Base-by-base conservation (phyloP, 768 basidiomycete species). In the Podaxis sp. region DNA sequence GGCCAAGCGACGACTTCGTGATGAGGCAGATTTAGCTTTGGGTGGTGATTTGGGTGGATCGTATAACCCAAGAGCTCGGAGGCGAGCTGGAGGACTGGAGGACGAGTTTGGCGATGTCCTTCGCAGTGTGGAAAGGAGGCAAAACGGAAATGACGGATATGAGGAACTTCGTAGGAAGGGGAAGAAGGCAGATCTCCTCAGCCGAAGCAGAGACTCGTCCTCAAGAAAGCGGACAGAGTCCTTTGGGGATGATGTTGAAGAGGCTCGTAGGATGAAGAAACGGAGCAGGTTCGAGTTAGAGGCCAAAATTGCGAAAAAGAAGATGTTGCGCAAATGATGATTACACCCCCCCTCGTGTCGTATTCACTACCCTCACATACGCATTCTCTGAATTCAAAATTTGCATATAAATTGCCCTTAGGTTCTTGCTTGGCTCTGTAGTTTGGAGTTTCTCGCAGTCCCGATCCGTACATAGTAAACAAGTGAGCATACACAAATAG, bases 21-120 rank as follows among this genome's bases (percentile, higher is more conserved):
- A 98, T 69, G 96, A 98, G 73, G 92, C 85, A 65, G 91, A 93
- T 65, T 76, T 98, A 64, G 93, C 93, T 17, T 77, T 98, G 12
- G 96, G 96, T 57, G 91, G 90, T 12, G 84, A 82, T 46, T 71
- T 83, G 11, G 74, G 73, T 41, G 76, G 76, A 6, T 71, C 70
- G 7, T 77, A 80, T 0, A 79, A 79, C n/a, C 78, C 80, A 25
- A 78, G 82, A 58, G 79, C 83, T n/a, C 79, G 87, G 27, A 72
- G 84, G 27, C 73, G 85, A 52, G 87, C 85, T 8, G 89, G 86
- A 17, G 91, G 90, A 1, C 77, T 94, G 47, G 90, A 89, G 65
- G 91, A 91, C 66, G 94, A 94, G 73, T 96, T 96, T 68, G 85
- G 82, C 11, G 94, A 95, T 66, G 82, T 96, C 36, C 73, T 96